phyloP scores from a whole-genome alignment of 306 rosid genomes.

The Vigna mungo region DNA sequence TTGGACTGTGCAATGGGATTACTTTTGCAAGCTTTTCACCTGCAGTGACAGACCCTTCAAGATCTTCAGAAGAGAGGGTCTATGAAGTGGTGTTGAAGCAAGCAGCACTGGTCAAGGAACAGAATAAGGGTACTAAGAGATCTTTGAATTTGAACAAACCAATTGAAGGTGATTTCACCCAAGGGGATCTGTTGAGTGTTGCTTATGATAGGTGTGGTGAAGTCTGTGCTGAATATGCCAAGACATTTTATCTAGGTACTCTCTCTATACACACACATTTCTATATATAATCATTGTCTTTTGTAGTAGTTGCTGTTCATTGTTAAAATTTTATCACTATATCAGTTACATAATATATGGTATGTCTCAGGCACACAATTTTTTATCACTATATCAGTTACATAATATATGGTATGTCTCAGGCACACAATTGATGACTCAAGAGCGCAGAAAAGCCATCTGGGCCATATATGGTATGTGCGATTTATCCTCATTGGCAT shows the following conservation, averaged over 20 bases:
- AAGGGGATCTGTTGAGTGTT: slow-evolving; percentile 67
- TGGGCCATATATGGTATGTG: slow-evolving; percentile 95
- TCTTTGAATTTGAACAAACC: slow-evolving; percentile 47
- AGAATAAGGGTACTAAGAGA: slow-evolving; percentile 40
- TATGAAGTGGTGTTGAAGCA: slow-evolving; percentile 91
- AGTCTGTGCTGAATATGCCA: slow-evolving; percentile 97
- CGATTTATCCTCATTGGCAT: neutral
- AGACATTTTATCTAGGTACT: slow-evolving; percentile 87
- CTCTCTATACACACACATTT: neutral
- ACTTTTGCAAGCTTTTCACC: slow-evolving; percentile 59
- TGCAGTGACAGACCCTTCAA: slow-evolving; percentile 63
- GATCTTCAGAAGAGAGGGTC: slow-evolving; percentile 87
- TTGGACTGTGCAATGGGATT: slow-evolving; percentile 50
- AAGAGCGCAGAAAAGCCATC: slow-evolving; percentile 79
- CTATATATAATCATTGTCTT: neutral
- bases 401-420: slow-evolving; percentile 37
- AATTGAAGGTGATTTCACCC: slow-evolving; percentile 51
- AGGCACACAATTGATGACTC: slow-evolving; percentile 97
- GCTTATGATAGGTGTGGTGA: slow-evolving; percentile 91
- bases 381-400: neutral
- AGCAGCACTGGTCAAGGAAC: slow-evolving; percentile 77
- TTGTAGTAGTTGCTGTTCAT: neutral
- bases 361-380: slow-evolving; percentile 82
- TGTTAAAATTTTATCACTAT: neutral
- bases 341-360: neutral